phyloP scores from a whole-genome alignment of 1,284 basidiomycete genomes.

The Apiotrichum veenhuisii region DNA sequence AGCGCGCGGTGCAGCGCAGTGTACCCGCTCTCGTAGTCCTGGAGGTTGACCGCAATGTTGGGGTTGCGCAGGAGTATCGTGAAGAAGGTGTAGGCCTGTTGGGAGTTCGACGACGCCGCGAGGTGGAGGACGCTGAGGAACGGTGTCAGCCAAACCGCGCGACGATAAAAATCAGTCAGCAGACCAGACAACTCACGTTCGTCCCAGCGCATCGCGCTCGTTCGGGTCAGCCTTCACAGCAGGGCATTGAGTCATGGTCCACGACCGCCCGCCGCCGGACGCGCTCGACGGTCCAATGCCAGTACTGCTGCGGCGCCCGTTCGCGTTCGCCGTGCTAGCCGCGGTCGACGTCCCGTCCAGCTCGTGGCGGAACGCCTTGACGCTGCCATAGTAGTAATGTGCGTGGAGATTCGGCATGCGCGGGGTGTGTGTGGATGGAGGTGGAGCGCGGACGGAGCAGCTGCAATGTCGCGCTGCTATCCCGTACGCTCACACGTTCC shows the following conservation, averaged over 20 bases:
- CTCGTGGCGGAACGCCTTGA: slow-evolving; percentile 76
- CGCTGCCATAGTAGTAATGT: slow-evolving; percentile 68
- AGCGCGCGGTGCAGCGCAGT: slow-evolving; percentile 88
- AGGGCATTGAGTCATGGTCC: slow-evolving; percentile 58
- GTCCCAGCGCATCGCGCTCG: slow-evolving; percentile 41
- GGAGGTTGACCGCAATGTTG: slow-evolving; percentile 70
- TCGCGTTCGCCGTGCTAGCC: slow-evolving; percentile 29
- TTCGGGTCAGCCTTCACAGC: slow-evolving; percentile 44
- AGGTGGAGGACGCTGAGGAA: slow-evolving; percentile 74
- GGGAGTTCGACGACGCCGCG: slow-evolving; percentile 60
- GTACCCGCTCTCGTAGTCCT: slow-evolving; percentile 83
- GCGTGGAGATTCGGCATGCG: slow-evolving; percentile 64
- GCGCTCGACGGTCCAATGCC: slow-evolving; percentile 28
- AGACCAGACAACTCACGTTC: slow-evolving; percentile 37
- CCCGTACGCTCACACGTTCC: background rate
- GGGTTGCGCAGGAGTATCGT: slow-evolving; percentile 75
- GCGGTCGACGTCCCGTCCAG: slow-evolving; percentile 57
- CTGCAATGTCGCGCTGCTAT: background rate
- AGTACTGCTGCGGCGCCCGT: slow-evolving; percentile 36
- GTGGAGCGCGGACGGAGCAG: background rate
- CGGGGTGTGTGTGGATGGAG: background rate
- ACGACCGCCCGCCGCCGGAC: slow-evolving; percentile 59
- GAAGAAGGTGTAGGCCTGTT: slow-evolving; percentile 72
- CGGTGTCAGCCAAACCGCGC: no score
- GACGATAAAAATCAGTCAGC: background rate